These are phyloP conservation scores for Escovopsis weberi DNA, from an alignment of 2,329 filamentous ascomycete species.

Conservation along the genomic window DNA sequence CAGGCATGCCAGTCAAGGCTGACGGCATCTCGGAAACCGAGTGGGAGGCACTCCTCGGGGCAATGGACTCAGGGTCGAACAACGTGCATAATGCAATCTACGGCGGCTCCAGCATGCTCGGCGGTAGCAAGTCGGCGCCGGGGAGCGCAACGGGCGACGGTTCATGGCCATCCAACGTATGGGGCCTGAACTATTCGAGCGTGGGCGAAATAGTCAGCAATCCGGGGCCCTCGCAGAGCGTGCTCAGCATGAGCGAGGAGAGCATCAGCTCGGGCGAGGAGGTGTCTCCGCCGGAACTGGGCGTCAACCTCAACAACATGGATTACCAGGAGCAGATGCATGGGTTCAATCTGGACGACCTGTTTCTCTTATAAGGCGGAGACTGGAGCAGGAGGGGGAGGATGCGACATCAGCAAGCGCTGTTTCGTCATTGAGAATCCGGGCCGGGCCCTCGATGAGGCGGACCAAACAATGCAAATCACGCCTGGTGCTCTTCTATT, in stretches of 20 bases:
- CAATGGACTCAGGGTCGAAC: slow-evolving; percentile 62
- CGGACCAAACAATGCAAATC: not conserved
- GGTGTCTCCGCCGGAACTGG: slow-evolving; percentile 29
- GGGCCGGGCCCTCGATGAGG: not conserved
- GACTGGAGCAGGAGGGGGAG: no score
- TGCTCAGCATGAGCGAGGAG: slow-evolving; percentile 42
- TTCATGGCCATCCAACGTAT: slow-evolving; percentile 41
- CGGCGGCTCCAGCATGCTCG: slow-evolving; percentile 42
- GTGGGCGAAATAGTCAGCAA: slow-evolving; percentile 32
- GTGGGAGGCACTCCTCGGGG: slow-evolving; percentile 71
- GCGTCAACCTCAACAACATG: slow-evolving; percentile 25
- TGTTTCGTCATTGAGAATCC: no score
- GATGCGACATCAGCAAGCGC: no score
- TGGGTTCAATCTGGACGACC: slow-evolving; percentile 3
- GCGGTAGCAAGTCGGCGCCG: slow-evolving; percentile 28
- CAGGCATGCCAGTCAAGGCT: slow-evolving; percentile 15
- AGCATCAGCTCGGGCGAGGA: slow-evolving; percentile 43
- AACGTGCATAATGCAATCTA: slow-evolving; percentile 82
- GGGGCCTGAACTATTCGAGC: slow-evolving; percentile 38
- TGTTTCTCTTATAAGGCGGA: not conserved
- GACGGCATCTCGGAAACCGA: slow-evolving; percentile 46
- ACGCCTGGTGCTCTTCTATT: no score
- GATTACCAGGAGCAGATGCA: slow-evolving; percentile 18
- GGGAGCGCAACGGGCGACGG: no score
- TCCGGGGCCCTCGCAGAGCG: slow-evolving; percentile 33